phyloP scores from a whole-genome alignment of 208 protist species.

The Leishmania guyanensis region DNA sequence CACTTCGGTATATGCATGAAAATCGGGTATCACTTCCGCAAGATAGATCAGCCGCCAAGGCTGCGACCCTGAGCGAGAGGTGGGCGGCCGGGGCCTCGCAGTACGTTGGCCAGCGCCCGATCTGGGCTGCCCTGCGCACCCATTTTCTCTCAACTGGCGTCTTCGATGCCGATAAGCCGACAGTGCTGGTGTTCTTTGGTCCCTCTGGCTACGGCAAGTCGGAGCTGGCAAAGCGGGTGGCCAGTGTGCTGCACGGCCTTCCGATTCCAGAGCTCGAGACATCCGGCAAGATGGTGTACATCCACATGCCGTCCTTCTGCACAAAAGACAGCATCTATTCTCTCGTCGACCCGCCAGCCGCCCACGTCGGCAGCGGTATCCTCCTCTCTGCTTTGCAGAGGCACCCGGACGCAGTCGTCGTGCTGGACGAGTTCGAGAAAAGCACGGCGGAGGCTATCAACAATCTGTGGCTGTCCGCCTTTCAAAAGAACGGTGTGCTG shows the following conservation, averaged over 20 bases:
- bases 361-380: conserved; percentile 82
- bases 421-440: conserved; percentile 92
- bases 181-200: conserved; percentile 83
- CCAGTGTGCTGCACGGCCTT: conserved; percentile 56
- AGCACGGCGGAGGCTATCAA: conserved; percentile 78
- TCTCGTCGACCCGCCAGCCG: conserved; percentile 84
- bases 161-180: conserved; percentile 77
- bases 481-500: conserved; percentile 85
- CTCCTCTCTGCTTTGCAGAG: conserved; percentile 74
- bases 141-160: conserved; percentile 69
- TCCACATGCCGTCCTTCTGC: conserved; percentile 88
- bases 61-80: conserved; percentile 30
- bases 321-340: conserved; percentile 90
- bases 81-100: conserved; percentile 51
- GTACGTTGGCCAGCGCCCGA: conserved; percentile 76
- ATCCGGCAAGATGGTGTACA: conserved; percentile 74
- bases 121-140: conserved; percentile 51
- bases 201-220: conserved; percentile 88
- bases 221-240: conserved; percentile 72
- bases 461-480: conserved; percentile 87
- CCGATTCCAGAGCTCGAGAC: conserved; percentile 51
- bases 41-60: background rate
- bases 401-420: conserved; percentile 72
- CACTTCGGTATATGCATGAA: conserved; percentile 23
- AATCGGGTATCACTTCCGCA: conserved; percentile 3